Evolutionary conservation across 257 asterid species (phyloP).

Genomic region (Salvia hispanica): DNA sequence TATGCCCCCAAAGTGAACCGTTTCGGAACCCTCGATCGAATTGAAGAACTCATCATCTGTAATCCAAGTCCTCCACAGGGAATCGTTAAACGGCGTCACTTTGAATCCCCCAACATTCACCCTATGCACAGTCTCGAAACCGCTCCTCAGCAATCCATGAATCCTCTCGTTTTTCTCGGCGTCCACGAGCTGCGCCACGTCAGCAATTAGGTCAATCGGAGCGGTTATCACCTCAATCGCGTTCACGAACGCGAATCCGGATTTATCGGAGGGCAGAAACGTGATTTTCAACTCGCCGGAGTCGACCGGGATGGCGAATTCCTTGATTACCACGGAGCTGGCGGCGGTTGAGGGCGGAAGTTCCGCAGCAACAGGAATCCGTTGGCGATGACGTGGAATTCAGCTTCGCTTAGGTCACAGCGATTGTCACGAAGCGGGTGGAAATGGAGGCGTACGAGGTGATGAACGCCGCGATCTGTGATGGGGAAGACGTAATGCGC

Average conservation of each 20-base stretch:
- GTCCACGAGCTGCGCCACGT: slow-evolving; percentile 58
- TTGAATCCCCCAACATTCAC: slow-evolving; percentile 86
- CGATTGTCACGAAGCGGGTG: slow-evolving; percentile 28
- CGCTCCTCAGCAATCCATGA: slow-evolving; percentile 59
- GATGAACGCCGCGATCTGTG: slow-evolving; percentile 60
- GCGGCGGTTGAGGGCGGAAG: slow-evolving; percentile 40
- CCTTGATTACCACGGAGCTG: slow-evolving; percentile 53
- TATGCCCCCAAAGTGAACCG: slow-evolving; percentile 59
- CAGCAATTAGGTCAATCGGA: slow-evolving; percentile 74
- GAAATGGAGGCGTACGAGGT: slow-evolving; percentile 84
- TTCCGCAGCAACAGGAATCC: slow-evolving; percentile 59
- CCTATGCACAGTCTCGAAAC: slow-evolving; percentile 77
- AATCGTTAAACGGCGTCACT: slow-evolving; percentile 92
- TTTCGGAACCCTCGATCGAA: slow-evolving; percentile 39
- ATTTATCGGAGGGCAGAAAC: slow-evolving; percentile 52
- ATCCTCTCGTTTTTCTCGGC: slow-evolving; percentile 50
- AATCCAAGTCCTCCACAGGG: slow-evolving; percentile 91
- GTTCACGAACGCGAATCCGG: slow-evolving; percentile 65
- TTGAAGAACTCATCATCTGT: slow-evolving; percentile 59
- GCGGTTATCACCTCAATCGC: slow-evolving; percentile 90
- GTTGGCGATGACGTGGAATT: slow-evolving; percentile 82
- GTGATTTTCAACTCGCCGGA: slow-evolving; percentile 52
- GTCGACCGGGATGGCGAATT: slow-evolving; percentile 59
- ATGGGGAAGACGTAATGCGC: slow-evolving; percentile 58
- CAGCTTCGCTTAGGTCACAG: slow-evolving; percentile 41